Evolutionary conservation across 1,139 yeast species (phyloP), one percentile per base, ranked within the genome.

Genomic region (Protomyces pachydermus): DNA sequence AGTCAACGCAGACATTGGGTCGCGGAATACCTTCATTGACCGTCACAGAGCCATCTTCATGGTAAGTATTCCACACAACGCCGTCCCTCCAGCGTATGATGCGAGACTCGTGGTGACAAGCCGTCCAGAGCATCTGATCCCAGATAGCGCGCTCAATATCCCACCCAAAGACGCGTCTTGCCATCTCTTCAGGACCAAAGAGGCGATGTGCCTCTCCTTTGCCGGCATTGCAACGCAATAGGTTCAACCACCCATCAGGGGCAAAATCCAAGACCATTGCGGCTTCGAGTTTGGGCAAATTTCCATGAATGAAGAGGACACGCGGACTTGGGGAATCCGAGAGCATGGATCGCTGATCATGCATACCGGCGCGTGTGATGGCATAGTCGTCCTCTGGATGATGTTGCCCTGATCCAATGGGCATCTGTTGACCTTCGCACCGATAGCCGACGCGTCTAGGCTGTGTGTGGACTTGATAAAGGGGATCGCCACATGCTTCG

Each of bases 81-180:
- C 61, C 61, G 2, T 46, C 61, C 10, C 28, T 12, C 61, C 61
- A 56, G n/a, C 61, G 61, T n/a, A 16, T 20, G 23, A 56, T 23
- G 12, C 39, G 35, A 18, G 23, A 39, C 35, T 34, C 45, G 32
- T 42, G 53, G 12, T 28, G 32, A 35, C 61, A 56, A 16, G 61
- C 61, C 32, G 50, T 18, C 61, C 61, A 56, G 16, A 38, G 25
- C 61, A 56, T 56, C 38, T 56, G 61, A 12, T 56, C 61, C 61
- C 61, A 56, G 9, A 56, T 9, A n/a, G 54, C 46, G 18, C 50
- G 50, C 28, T 56, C 61, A 20, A 42, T 54, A 37, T 56, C 61
- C 45, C 46, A 56, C 12, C 61, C 61, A 56, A 23, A 56, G 14
- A 32, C 34, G 14, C 34, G 50, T 34, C n/a, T 34, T 3, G 54